These are phyloP conservation scores for Arthonia radiata DNA, from an alignment of 495 filamentous ascomycete genomes.

Conservation along the genomic window DNA sequence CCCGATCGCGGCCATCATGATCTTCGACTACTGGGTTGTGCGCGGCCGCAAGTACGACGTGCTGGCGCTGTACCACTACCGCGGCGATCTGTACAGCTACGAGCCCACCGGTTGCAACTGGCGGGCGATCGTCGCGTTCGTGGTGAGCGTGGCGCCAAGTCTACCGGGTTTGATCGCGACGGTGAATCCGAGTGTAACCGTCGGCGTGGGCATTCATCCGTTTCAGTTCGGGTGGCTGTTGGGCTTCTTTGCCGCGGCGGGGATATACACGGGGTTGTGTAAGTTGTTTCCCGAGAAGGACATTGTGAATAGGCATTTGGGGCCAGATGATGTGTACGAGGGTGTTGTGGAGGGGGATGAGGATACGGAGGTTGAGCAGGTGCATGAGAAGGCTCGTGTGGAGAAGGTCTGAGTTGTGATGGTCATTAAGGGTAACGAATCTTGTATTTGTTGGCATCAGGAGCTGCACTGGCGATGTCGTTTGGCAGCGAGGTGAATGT, in stretches of 20 bases:
- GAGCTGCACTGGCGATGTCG: too few relatives aligned
- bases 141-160: slow-evolving; percentile 72
- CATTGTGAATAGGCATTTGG: too few relatives aligned
- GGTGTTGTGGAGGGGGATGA: slow-evolving; percentile 5
- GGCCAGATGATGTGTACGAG: slow-evolving; percentile 3
- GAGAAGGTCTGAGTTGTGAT: too few relatives aligned
- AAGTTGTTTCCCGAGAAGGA: slow-evolving; percentile 29
- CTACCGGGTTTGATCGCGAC: slow-evolving; percentile 79
- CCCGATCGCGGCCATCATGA: slow-evolving; percentile 75
- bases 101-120: slow-evolving; percentile 52
- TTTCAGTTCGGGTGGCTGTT: slow-evolving; percentile 81
- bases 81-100: slow-evolving; percentile 42
- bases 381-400: too few relatives aligned
- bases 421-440: too few relatives aligned
- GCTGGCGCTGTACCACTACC: slow-evolving; percentile 53
- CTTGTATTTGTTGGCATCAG: too few relatives aligned
- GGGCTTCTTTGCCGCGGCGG: slow-evolving; percentile 46
- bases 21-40: slow-evolving; percentile 76
- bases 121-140: slow-evolving; percentile 64
- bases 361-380: too few relatives aligned
- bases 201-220: slow-evolving; percentile 57
- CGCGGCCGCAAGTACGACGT: slow-evolving; percentile 62
- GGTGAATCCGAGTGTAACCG: slow-evolving; percentile 42
- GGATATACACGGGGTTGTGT: slow-evolving; percentile 45
- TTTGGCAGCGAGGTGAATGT: too few relatives aligned